These are phyloP conservation scores for Aspergillus affinis DNA, from an alignment of 495 filamentous ascomycete genomes.

Conservation along the genomic window DNA sequence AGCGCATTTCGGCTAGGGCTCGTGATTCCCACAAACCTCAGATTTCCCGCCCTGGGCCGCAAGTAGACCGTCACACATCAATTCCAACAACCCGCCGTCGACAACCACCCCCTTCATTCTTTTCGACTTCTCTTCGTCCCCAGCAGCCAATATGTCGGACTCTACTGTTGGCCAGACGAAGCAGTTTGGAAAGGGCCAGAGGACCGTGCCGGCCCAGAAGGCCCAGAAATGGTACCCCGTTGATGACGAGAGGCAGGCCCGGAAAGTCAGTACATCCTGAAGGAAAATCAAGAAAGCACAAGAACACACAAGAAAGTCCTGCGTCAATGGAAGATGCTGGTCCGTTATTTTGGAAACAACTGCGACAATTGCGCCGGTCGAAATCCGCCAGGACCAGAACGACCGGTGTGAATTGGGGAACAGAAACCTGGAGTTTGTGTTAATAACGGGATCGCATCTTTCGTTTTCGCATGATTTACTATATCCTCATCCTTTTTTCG, in stretches of 20 bases:
- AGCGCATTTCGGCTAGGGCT: conserved; percentile 41
- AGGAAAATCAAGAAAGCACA: conserved; percentile 15
- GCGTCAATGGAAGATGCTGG: conserved; percentile 26
- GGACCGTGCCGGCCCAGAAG: conserved; percentile 85
- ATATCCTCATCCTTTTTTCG: conserved; percentile 1
- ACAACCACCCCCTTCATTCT: conserved; percentile 44
- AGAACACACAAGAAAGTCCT: conserved; percentile 10
- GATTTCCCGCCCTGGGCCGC: conserved; percentile 33
- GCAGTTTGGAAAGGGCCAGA: conserved; percentile 96
- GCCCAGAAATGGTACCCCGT: conserved; percentile 99
- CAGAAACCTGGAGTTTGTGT: conserved; percentile 8
- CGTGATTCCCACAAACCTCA: conserved; percentile 37
- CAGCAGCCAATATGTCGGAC: conserved; percentile 65
- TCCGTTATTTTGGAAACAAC: conserved; percentile 26
- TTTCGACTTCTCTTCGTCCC: conserved; percentile 42
- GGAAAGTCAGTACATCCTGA: conserved; percentile 71
- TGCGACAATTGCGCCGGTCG: conserved; percentile 36
- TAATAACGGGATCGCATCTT: conserved; percentile 27
- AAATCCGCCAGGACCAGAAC: conserved; percentile 9
- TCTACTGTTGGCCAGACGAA: conserved; percentile 65
- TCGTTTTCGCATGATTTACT: conserved; percentile 3
- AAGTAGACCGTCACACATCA: conserved; percentile 32
- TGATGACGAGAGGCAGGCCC: conserved; percentile 85
- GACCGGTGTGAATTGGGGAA: conserved; percentile 15
- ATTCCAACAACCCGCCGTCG: conserved; percentile 49